Percentiles rank a stretch among this genome's conserved stretches.
Evolutionary conservation across 306 rosid species (phyloP).

Genomic region (Alnus glutinosa): DNA sequence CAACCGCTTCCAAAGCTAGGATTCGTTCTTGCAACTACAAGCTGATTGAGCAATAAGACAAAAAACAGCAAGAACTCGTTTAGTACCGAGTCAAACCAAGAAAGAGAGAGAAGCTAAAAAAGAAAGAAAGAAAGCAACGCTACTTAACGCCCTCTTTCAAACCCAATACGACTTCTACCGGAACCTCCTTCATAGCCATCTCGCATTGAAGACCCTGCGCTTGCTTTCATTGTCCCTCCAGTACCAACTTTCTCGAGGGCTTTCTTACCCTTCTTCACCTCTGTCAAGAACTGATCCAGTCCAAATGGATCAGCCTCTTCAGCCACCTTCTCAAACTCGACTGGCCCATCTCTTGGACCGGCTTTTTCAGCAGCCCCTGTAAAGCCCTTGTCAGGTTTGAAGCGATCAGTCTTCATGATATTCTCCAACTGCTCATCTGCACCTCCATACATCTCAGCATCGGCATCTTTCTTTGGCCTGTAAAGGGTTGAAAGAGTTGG

Average conservation of each 20-base stretch:
- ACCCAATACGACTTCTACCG: slow-evolving; percentile 77
- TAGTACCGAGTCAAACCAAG: neutral
- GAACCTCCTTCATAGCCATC: slow-evolving; percentile 81
- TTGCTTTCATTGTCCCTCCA: slow-evolving; percentile 88
- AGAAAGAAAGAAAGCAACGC: neutral
- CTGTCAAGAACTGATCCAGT: slow-evolving; percentile 80
- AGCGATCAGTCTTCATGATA: slow-evolving; percentile 89
- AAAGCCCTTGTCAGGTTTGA: slow-evolving; percentile 82
- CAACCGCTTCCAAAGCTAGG: neutral
- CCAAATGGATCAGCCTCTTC: slow-evolving; percentile 97
- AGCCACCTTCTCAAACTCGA: slow-evolving; percentile 75
- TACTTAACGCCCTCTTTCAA: slow-evolving; percentile 70
- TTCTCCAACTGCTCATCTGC: slow-evolving; percentile 91
- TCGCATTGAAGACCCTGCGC: slow-evolving; percentile 79
- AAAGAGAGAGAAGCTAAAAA: neutral
- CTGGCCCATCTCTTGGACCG: slow-evolving; percentile 75
- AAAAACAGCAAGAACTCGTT: neutral
- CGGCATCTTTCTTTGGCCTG: slow-evolving; percentile 84
- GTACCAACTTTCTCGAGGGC: slow-evolving; percentile 73
- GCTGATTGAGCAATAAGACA: neutral
- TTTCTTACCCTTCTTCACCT: slow-evolving; percentile 82
- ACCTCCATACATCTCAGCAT: slow-evolving; percentile 72
- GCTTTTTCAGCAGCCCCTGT: slow-evolving; percentile 68
- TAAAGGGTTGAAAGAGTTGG: slow-evolving; percentile 84
- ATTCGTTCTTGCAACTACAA: neutral